Conservation (phyloP, 2,329 filamentous ascomycete genomes). For the Phialocephala sp. region DNA sequence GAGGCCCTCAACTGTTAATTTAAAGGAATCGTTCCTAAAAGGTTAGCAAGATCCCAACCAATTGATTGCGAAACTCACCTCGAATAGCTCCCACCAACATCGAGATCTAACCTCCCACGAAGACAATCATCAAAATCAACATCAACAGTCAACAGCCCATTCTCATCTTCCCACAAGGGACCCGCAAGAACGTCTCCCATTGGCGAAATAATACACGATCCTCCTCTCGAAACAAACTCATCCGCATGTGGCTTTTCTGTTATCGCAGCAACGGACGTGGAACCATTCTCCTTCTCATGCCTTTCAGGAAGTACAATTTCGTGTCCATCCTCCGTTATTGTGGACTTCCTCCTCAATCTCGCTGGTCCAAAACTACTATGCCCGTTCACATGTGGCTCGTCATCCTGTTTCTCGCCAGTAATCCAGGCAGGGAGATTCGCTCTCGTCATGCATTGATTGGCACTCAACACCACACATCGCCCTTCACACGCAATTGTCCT, state of each 20-base stretch:
- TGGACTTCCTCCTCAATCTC: slow-evolving; percentile 26
- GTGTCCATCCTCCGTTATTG: slow-evolving; percentile 53
- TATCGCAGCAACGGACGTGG: slow-evolving; percentile 1
- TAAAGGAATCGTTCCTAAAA: slow-evolving; percentile 64
- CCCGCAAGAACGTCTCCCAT: slow-evolving; percentile 80
- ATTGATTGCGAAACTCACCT: slow-evolving; percentile 55
- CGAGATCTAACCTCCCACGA: slow-evolving; percentile 79
- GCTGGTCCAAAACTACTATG: slow-evolving; percentile 1
- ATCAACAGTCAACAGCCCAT: slow-evolving; percentile 71
- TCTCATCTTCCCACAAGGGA: slow-evolving; percentile 80
- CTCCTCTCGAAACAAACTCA: slow-evolving; percentile 66
- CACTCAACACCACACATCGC: slow-evolving; percentile 81
- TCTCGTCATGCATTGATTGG: slow-evolving; percentile 78
- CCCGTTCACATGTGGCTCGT: slow-evolving; percentile 7
- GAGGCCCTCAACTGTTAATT: slow-evolving; percentile 62
- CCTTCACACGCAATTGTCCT: slow-evolving; percentile 82
- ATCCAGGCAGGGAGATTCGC: slow-evolving; percentile 65
- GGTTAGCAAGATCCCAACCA: slow-evolving; percentile 22
- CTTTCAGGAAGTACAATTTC: slow-evolving; percentile 53
- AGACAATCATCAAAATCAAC: slow-evolving; percentile 90
- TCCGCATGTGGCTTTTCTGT: slow-evolving; percentile 27
- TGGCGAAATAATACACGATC: slow-evolving; percentile 81
- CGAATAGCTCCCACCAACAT: slow-evolving; percentile 86
- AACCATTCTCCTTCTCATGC: not conserved
- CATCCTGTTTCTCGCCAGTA: slow-evolving; percentile 37